Base-by-base conservation (phyloP, 2,329 filamentous ascomycete genomes). In the Calonectria hongkongensis region DNA sequence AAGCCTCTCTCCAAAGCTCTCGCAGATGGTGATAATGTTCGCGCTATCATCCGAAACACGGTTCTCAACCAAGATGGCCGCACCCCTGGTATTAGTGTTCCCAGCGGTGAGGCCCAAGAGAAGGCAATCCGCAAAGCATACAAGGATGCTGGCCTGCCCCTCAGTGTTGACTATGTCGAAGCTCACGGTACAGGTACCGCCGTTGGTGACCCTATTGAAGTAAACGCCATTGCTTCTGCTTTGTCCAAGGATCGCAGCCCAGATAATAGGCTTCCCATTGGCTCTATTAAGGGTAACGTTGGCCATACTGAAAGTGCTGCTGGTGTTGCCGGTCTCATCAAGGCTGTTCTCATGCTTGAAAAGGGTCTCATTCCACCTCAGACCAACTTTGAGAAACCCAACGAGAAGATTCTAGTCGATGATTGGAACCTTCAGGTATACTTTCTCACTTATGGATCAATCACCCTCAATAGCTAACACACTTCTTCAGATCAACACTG, bases 171-270 rank as follows among this genome's bases (percentile, higher is more conserved):
- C 47, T 86, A 84, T 66, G 80, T 87, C 50, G 86, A 87, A 76
- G 81, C 82, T 6, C 87, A 89, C 71, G 87, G 87, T 4, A 89
- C 88, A 0, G 87, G 87, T 4, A 89, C 87, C 2, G 78, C 81
- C 36, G 84, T 85, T 5, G 88, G 88, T 2, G 88, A 89, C 72
- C 85, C 86, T 0, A 82, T 84, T 21, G 88, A 89, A 74, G 85
- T 85, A 0, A 76, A 74, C 1, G 87, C 85, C n/a, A 83, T 89
- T 28, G 75, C 81, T n/a, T 73, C 75, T 4, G 81, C 82, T 13
- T 80, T 86, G 30, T 80, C 62, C 45, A 83, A 43, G 81, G 84
- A 66, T 84, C 84, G 62, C 25, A 43, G 27, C 33, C 41, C 28
- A 4, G 33, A 51, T 25, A 50, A 71, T 33, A 66, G 63, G 12